These are phyloP conservation scores for Ichthyophthirius multifiliis DNA, from an alignment of 169 alveolate genomes.

Conservation along the genomic window DNA sequence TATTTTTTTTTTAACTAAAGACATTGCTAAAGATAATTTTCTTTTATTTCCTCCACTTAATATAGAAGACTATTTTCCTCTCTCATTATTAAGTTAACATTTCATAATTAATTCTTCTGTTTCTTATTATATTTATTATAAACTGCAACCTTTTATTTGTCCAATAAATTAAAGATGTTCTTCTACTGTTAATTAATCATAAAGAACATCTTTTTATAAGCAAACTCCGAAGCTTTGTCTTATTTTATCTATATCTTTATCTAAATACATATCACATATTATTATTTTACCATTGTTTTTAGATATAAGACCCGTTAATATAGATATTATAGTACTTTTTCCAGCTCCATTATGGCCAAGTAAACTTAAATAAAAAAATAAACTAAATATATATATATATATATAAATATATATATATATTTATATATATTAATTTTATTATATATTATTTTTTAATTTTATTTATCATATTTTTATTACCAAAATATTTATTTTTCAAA, in stretches of 20 bases:
- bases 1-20: constrained; percentile 61
- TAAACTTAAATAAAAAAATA: constrained; percentile 70
- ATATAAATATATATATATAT: too few species aligned
- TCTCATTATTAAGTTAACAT: constrained; percentile 55
- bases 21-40: constrained; percentile 83
- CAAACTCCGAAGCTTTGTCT: constrained; percentile 77
- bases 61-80: constrained; percentile 45
- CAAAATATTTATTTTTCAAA: constrained; percentile 22
- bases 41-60: constrained; percentile 87
- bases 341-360: constrained; percentile 93
- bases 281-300: constrained; percentile 64
- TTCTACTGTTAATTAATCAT: constrained; percentile 65
- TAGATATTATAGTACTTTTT: constrained; percentile 81
- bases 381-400: constrained; percentile 74
- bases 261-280: constrained; percentile 56
- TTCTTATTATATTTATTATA: constrained; percentile 18
- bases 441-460: too few species aligned
- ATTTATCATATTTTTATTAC: neutral
- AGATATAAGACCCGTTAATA: constrained; percentile 73
- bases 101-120: constrained; percentile 53
- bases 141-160: constrained; percentile 60
- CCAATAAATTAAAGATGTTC: constrained; percentile 75
- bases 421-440: too few species aligned
- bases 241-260: constrained; percentile 47
- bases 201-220: constrained; percentile 78